Percentiles rank a stretch among this genome's conserved stretches.
Conservation (phyloP, 495 filamentous ascomycete species). For the Chlorociboria aeruginascens region DNA sequence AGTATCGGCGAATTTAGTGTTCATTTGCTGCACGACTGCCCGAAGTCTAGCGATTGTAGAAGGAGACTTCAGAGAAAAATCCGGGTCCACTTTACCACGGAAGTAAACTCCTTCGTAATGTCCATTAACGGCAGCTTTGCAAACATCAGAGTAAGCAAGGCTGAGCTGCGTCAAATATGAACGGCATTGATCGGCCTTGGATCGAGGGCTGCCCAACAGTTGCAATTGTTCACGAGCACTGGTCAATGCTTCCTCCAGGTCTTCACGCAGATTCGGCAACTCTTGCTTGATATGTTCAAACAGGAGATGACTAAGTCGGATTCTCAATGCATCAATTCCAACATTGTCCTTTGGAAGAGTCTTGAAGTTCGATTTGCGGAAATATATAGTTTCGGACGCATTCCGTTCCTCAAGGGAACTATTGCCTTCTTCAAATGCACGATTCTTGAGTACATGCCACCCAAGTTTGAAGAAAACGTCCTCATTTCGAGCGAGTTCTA, state of each 20-base stretch:
- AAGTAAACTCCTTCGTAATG: conserved; percentile 23
- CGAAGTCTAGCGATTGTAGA: conserved; percentile 17
- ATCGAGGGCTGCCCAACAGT: conserved; percentile 6
- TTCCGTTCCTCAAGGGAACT: conserved; percentile 28
- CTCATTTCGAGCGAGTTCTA: conserved; percentile 45
- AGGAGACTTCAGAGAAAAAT: conserved; percentile 5
- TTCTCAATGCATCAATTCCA: conserved; percentile 29
- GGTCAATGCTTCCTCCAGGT: conserved; percentile 5
- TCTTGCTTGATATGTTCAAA: conserved; percentile 30
- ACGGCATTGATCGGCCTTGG: conserved; percentile 13
- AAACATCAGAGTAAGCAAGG: conserved; percentile 19
- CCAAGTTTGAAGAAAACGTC: conserved; percentile 51
- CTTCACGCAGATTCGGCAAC: conserved; percentile 21
- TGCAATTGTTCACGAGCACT: neutral
- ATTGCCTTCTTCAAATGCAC: conserved; percentile 32
- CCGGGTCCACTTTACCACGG: neutral
- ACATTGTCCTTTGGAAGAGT: conserved; percentile 10
- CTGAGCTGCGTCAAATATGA: conserved; percentile 20
- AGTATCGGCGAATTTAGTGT: conserved; percentile 15
- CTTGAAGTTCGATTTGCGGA: conserved; percentile 22
- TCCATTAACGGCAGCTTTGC: conserved; percentile 22
- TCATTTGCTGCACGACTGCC: conserved; percentile 22
- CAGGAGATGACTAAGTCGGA: conserved; percentile 29
- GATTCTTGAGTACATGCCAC: conserved; percentile 59
- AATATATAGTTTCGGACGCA: conserved; percentile 28